Conservation (phyloP, 164 flowering plant genomes). For the Magnolia sinica region DNA sequence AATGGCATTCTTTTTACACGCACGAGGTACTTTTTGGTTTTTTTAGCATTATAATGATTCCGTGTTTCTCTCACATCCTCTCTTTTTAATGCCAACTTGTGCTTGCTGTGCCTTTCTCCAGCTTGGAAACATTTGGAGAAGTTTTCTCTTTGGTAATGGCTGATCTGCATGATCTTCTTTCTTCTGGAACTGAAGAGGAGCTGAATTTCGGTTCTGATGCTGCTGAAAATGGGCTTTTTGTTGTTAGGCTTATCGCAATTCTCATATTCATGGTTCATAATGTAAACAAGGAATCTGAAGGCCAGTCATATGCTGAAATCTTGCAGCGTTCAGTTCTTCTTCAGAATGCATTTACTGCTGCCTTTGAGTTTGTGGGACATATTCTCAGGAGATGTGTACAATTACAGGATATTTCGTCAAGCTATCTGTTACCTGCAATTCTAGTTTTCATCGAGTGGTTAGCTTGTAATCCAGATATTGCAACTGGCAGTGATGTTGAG, state of each 20-base stretch:
- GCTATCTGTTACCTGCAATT: slow-evolving; percentile 74
- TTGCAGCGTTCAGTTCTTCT: slow-evolving; percentile 80
- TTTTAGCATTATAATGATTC: not conserved
- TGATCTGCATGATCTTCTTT: slow-evolving; percentile 62
- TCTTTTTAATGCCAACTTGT: not conserved
- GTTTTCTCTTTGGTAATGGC: slow-evolving; percentile 52
- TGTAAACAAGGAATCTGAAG: slow-evolving; percentile 64
- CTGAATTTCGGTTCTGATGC: slow-evolving; percentile 70
- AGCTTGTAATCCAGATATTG: slow-evolving; percentile 76
- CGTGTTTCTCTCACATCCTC: not conserved
- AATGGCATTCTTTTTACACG: slow-evolving; percentile 95
- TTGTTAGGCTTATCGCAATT: slow-evolving; percentile 68
- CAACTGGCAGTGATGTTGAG: slow-evolving; percentile 53
- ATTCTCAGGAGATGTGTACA: slow-evolving; percentile 61
- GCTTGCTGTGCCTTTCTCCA: slow-evolving; percentile 23
- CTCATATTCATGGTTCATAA: slow-evolving; percentile 80
- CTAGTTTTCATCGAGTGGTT: slow-evolving; percentile 93
- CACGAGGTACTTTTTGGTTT: slow-evolving; percentile 58
- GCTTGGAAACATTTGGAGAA: slow-evolving; percentile 84
- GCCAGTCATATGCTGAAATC: slow-evolving; percentile 88
- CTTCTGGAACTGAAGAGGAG: slow-evolving; percentile 68
- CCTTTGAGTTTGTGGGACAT: slow-evolving; percentile 72
- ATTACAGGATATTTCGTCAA: slow-evolving; percentile 60
- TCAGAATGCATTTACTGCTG: slow-evolving; percentile 78
- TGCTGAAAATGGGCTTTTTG: slow-evolving; percentile 56